phyloP scores from a whole-genome alignment of 805 yeast species.

The Metschnikowia arizonensis region DNA sequence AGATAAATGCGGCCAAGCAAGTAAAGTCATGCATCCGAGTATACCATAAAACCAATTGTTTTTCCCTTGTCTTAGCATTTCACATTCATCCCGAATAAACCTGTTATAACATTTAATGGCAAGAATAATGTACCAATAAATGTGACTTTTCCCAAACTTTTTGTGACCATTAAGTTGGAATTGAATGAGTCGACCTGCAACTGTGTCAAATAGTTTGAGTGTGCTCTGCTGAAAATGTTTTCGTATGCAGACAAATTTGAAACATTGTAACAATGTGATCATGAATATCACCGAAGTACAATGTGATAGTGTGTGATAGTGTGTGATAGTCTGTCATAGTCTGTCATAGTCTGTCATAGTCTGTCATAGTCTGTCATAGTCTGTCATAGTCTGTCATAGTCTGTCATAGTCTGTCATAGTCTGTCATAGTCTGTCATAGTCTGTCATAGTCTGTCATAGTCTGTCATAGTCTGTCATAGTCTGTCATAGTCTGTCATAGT shows the following conservation, averaged over 20 bases:
- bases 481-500: no score
- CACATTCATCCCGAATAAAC: constrained; percentile 96
- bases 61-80: constrained; percentile 62
- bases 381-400: no score
- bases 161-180: constrained; percentile 80
- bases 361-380: no score
- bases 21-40: constrained; percentile 34
- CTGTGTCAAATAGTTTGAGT: constrained; percentile 88
- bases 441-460: no score
- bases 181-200: constrained; percentile 88
- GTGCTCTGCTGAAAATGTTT: constrained; percentile 88
- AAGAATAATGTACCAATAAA: constrained; percentile 84
- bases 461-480: no score
- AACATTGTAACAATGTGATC: constrained; percentile 96
- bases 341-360: no score
- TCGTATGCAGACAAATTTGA: constrained; percentile 84
- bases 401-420: no score
- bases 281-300: constrained; percentile 92
- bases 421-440: no score
- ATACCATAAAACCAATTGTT: constrained; percentile 53
- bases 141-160: constrained; percentile 84
- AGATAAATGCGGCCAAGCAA: constrained; percentile 25
- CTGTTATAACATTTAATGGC: constrained; percentile 86
- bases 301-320: no score
- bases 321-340: no score